Evolutionary conservation across 2,329 filamentous ascomycete genomes (phyloP).

Genomic region (Pyricularia pennisetigena): DNA sequence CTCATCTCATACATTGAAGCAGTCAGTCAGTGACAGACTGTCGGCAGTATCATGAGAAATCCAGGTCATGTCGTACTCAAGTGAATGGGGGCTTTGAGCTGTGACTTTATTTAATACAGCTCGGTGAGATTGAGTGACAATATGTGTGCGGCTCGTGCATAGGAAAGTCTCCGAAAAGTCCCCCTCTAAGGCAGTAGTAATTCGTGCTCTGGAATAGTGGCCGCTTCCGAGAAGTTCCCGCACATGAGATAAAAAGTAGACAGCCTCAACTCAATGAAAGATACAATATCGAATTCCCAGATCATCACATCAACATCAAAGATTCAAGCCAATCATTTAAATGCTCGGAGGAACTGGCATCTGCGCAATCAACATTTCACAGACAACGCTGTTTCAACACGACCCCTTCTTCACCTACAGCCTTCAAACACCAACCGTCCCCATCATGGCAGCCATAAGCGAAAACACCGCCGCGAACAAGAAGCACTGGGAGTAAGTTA

Average conservation of each 20-base stretch:
- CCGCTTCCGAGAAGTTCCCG: neutral
- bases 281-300: too few relatives aligned
- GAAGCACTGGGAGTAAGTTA: conserved; percentile 31
- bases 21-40: neutral
- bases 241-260: neutral
- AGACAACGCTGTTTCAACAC: neutral
- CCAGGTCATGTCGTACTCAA: too few relatives aligned
- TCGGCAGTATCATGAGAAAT: too few relatives aligned
- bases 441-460: neutral
- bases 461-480: conserved; percentile 22
- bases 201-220: neutral
- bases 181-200: neutral
- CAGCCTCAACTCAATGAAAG: neutral
- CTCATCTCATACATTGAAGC: neutral
- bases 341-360: neutral
- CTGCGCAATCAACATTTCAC: neutral
- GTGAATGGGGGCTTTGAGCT: neutral
- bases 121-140: neutral
- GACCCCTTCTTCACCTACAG: neutral
- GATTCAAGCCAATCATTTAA: neutral
- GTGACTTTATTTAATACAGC: neutral
- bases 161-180: neutral
- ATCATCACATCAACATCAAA: neutral
- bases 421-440: neutral
- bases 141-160: neutral